Evolutionary conservation across 805 yeast species (phyloP).

Genomic region (Candida railenensis): DNA sequence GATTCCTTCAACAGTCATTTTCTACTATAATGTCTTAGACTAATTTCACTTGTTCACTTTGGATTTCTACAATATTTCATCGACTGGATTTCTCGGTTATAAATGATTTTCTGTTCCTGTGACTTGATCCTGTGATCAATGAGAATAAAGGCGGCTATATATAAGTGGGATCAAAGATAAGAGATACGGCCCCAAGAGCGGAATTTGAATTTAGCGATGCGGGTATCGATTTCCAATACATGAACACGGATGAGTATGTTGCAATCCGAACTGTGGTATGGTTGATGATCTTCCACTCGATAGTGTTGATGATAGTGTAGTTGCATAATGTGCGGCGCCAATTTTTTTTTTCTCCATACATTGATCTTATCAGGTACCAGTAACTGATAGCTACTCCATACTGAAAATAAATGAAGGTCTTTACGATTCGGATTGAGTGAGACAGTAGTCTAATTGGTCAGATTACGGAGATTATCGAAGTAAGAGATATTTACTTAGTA

Average conservation of each 20-base stretch:
- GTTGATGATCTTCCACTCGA: too few relatives aligned
- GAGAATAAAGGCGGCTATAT: neutral
- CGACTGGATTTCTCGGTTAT: neutral
- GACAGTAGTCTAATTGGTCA: too few relatives aligned
- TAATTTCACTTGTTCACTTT: neutral
- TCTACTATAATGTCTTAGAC: neutral
- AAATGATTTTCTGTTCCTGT: neutral
- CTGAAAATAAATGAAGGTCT: too few relatives aligned
- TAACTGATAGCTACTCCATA: too few relatives aligned
- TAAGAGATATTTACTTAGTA: too few relatives aligned
- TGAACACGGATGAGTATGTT: neutral
- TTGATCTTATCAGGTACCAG: neutral
- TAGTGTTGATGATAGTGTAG: neutral
- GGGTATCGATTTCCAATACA: neutral
- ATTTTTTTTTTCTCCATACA: too few relatives aligned
- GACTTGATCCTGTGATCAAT: neutral
- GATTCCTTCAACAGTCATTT: constrained; percentile 8
- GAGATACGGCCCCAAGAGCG: neutral
- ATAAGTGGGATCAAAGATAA: neutral
- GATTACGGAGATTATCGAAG: too few relatives aligned
- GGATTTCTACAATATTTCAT: neutral
- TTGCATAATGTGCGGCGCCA: neutral
- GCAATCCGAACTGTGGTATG: too few relatives aligned
- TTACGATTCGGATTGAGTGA: too few relatives aligned
- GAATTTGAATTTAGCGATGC: neutral